Percentiles rank a stretch among this genome's conserved stretches.
Evolutionary conservation across 306 rosid species (phyloP).

Genomic region (Comarum palustre): DNA sequence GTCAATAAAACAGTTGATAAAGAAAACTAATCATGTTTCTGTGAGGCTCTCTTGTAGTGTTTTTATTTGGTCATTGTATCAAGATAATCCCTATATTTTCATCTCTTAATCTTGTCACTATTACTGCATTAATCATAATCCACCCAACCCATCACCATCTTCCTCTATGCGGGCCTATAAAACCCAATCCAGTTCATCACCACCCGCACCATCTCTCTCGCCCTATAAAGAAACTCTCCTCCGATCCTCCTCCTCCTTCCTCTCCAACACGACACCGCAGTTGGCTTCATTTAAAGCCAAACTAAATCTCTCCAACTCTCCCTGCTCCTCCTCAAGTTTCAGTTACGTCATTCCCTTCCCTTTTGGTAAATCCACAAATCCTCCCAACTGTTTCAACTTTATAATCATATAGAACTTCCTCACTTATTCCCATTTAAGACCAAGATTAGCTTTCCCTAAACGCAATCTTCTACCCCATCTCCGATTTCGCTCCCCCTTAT

Average conservation of each 20-base stretch:
- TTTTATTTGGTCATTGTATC: too few species aligned
- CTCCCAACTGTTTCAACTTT: background rate
- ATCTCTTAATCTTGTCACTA: background rate
- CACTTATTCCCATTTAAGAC: background rate
- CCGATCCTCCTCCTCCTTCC: background rate
- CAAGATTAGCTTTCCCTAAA: background rate
- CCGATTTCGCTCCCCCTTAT: background rate
- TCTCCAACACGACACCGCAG: background rate
- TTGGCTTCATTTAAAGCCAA: background rate
- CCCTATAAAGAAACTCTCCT: background rate
- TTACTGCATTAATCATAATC: background rate
- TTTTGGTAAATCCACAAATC: background rate
- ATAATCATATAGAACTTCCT: background rate
- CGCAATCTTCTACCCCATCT: background rate
- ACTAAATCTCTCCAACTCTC: constrained; percentile 4
- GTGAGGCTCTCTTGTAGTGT: too few species aligned
- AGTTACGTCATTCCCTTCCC: background rate
- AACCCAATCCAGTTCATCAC: background rate
- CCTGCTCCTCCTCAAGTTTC: background rate
- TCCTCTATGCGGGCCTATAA: background rate
- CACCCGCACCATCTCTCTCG: background rate
- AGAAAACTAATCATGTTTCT: too few species aligned
- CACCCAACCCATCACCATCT: background rate
- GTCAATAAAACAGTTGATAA: too few species aligned
- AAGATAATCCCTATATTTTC: background rate